phyloP scores from a whole-genome alignment of 306 rosid genomes.

The Hylodesmum podocarpum region DNA sequence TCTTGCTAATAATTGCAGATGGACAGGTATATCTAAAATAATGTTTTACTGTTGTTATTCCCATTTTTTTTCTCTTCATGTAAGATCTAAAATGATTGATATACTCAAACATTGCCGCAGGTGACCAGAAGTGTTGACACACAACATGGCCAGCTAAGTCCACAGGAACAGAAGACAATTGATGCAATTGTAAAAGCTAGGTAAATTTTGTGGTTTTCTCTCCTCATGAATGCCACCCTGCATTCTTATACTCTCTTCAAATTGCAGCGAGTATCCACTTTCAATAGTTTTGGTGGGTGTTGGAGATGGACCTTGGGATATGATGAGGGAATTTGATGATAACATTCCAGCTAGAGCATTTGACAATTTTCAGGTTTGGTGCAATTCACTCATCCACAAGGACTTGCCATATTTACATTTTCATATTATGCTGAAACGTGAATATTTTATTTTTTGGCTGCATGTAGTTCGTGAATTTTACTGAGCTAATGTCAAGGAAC shows the following conservation, averaged over 20 bases:
- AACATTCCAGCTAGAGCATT: conserved; percentile 83
- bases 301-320: conserved; percentile 98
- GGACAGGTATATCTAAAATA: conserved; percentile 62
- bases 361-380: conserved; percentile 81
- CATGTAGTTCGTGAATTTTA: conserved; percentile 76
- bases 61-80: neutral
- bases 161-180: conserved; percentile 76
- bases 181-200: conserved; percentile 92
- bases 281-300: conserved; percentile 89
- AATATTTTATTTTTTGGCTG: conserved; percentile 23
- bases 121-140: conserved; percentile 87
- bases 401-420: neutral
- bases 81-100: conserved; percentile 6
- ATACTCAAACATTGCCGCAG: conserved; percentile 36
- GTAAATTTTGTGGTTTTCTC: conserved; percentile 41
- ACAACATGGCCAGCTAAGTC: conserved; percentile 58
- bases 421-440: conserved; percentile 26
- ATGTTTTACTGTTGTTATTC: neutral
- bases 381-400: conserved; percentile 15
- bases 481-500: conserved; percentile 68
- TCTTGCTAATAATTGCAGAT: conserved; percentile 87
- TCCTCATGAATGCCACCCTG: neutral
- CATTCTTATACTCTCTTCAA: conserved; percentile 30
- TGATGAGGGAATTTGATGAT: conserved; percentile 87
- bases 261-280: conserved; percentile 74